Evolutionary conservation across 2,329 filamentous ascomycete genomes (phyloP).

Genomic region (Monosporascus sp.): DNA sequence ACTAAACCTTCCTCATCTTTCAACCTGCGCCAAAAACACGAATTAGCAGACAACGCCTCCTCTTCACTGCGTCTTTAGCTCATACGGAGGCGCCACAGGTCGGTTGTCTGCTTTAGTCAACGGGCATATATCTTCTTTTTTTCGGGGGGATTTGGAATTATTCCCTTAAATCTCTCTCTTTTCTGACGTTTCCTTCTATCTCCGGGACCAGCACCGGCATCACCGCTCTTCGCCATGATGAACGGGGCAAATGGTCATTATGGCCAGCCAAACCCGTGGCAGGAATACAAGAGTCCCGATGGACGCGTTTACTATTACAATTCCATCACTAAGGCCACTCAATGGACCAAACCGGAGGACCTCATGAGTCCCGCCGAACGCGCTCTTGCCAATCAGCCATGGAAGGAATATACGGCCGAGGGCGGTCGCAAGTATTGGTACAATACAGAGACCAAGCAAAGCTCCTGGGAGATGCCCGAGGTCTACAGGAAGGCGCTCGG

Average conservation of each 20-base stretch:
- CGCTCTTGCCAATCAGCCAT: slow-evolving; percentile 75
- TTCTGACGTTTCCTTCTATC: too few relatives aligned
- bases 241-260: slow-evolving; percentile 48
- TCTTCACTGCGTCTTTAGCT: too few relatives aligned
- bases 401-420: slow-evolving; percentile 86
- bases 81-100: too few relatives aligned
- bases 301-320: slow-evolving; percentile 93
- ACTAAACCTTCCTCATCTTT: not conserved
- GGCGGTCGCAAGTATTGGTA: slow-evolving; percentile 93
- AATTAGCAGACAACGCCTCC: too few relatives aligned
- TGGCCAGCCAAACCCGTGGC: slow-evolving; percentile 59
- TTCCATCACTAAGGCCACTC: slow-evolving; percentile 73
- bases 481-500: slow-evolving; percentile 71
- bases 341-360: slow-evolving; percentile 92
- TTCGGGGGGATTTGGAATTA: too few relatives aligned
- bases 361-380: slow-evolving; percentile 81
- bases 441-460: slow-evolving; percentile 85
- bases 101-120: too few relatives aligned
- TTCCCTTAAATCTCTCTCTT: not conserved
- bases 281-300: slow-evolving; percentile 74
- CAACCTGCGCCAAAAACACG: too few relatives aligned
- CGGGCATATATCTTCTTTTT: too few relatives aligned
- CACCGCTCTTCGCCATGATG: slow-evolving; percentile 37
- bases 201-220: not conserved
- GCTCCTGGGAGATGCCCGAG: slow-evolving; percentile 91